These are phyloP conservation scores for Nyssa sinensis DNA, from an alignment of 148 eudicot species.

Conservation along the genomic window DNA sequence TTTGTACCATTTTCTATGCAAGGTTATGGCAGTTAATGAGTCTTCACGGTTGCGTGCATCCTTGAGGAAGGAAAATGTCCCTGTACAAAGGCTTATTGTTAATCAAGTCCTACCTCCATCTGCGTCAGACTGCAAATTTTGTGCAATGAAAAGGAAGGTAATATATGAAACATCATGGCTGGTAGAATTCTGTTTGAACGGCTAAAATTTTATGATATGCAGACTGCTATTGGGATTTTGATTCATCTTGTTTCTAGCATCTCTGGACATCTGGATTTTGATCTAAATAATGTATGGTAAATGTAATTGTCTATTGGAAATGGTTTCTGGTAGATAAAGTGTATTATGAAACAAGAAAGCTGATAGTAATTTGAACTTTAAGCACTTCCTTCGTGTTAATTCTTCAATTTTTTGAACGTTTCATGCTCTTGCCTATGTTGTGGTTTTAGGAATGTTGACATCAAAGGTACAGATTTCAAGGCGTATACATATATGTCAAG, in stretches of 20 bases:
- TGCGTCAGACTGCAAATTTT: constrained; percentile 92
- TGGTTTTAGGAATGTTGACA: too few relatives aligned
- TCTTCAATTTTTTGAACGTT: too few relatives aligned
- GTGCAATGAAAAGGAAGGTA: constrained; percentile 96
- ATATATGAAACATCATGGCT: not conserved
- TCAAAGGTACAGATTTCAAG: too few relatives aligned
- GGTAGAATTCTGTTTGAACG: not conserved
- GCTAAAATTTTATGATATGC: too few relatives aligned
- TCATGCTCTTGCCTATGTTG: too few relatives aligned
- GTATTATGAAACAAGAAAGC: too few relatives aligned
- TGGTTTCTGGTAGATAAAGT: not conserved
- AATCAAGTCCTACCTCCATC: constrained; percentile 97
- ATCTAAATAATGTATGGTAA: not conserved
- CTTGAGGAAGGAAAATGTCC: constrained; percentile 83
- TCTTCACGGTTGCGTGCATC: constrained; percentile 88
- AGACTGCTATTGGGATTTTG: too few relatives aligned
- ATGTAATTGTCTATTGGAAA: not conserved
- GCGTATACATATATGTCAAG: too few relatives aligned
- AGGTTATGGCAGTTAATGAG: constrained; percentile 97
- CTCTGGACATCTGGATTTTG: too few relatives aligned
- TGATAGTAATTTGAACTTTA: too few relatives aligned
- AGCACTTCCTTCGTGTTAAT: too few relatives aligned
- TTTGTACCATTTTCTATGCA: too few relatives aligned
- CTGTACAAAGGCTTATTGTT: constrained; percentile 85
- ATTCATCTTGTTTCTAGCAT: not conserved